A percentile compares a stretch with the other conserved stretches of the same genome.
These are phyloP conservation scores for Gremmenia infestans DNA, from an alignment of 2,329 filamentous ascomycete genomes.

Conservation along the genomic window DNA sequence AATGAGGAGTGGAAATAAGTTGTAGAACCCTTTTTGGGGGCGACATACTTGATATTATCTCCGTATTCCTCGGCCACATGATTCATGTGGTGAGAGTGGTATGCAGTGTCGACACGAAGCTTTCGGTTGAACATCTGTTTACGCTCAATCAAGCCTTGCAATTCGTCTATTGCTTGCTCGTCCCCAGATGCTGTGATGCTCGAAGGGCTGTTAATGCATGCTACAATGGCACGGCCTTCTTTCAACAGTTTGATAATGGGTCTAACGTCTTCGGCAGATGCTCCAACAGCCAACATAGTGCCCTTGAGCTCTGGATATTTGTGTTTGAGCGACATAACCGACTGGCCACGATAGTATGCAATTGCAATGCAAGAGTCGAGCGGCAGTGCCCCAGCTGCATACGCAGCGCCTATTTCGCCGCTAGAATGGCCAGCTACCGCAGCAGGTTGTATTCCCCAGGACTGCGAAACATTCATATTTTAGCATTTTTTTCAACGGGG, in stretches of 20 bases:
- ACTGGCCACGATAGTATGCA: constrained; percentile 39
- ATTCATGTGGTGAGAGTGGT: constrained; percentile 33
- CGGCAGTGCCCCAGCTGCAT: constrained; percentile 35
- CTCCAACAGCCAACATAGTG: constrained; percentile 50
- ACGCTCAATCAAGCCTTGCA: constrained; percentile 25
- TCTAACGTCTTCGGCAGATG: constrained; percentile 26
- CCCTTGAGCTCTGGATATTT: constrained; percentile 33
- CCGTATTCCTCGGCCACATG: constrained; percentile 25
- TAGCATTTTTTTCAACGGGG: not conserved
- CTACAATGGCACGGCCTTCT: constrained; percentile 30
- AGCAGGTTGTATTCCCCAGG: constrained; percentile 38
- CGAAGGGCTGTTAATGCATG: constrained; percentile 31
- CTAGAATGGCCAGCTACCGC: constrained; percentile 43
- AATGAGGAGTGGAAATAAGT: constrained; percentile 22
- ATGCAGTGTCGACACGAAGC: constrained; percentile 29
- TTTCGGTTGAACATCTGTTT: constrained; percentile 28
- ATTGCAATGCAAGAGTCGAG: constrained; percentile 35
- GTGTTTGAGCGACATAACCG: constrained; percentile 28
- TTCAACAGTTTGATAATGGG: constrained; percentile 31
- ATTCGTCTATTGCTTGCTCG: constrained; percentile 22
- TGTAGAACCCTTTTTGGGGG: constrained; percentile 1
- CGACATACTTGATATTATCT: constrained; percentile 11
- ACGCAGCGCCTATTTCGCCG: constrained; percentile 46
- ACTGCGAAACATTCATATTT: constrained; percentile 8
- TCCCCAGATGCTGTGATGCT: constrained; percentile 31